phyloP scores from a whole-genome alignment of 1,139 yeast genomes.

The Pneumocystis murina region DNA sequence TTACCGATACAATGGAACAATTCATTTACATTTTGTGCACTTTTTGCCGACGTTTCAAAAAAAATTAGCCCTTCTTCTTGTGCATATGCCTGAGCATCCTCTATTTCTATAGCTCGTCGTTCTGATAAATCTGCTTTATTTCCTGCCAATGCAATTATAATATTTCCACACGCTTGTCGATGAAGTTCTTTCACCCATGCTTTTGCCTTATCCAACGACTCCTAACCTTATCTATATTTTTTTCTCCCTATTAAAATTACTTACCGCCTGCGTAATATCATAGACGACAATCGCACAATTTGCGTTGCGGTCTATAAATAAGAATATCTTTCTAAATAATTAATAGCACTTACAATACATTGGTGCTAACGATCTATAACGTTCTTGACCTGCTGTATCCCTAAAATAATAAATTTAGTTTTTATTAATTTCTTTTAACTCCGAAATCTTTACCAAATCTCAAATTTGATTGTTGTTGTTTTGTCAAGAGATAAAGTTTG shows the following conservation, averaged over 20 bases:
- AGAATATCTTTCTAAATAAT: neutral
- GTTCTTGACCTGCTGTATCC: constrained; percentile 92
- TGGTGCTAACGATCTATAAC: constrained; percentile 79
- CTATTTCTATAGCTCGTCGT: constrained; percentile 39
- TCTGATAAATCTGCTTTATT: constrained; percentile 58
- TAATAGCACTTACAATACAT: constrained; percentile 40
- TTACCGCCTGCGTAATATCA: constrained; percentile 41
- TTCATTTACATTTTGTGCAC: constrained; percentile 67
- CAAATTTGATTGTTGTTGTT: constrained; percentile 34
- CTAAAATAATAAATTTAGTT: constrained; percentile 23
- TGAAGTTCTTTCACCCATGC: constrained; percentile 93
- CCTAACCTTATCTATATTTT: constrained; percentile 9
- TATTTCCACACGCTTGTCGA: constrained; percentile 71
- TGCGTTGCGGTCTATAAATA: constrained; percentile 45
- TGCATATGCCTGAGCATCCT: constrained; percentile 44
- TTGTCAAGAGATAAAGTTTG: constrained; percentile 63
- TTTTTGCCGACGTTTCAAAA: constrained; percentile 88
- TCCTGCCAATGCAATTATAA: constrained; percentile 75
- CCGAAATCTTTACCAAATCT: constrained; percentile 26
- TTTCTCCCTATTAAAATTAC: neutral
- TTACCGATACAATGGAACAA: constrained; percentile 67
- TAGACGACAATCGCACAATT: constrained; percentile 81
- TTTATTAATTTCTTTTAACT: no score
- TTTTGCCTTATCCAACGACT: constrained; percentile 72
- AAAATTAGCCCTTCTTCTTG: constrained; percentile 64